Conservation (phyloP, 2,329 filamentous ascomycete genomes). For the Penicillium vulpinum region DNA sequence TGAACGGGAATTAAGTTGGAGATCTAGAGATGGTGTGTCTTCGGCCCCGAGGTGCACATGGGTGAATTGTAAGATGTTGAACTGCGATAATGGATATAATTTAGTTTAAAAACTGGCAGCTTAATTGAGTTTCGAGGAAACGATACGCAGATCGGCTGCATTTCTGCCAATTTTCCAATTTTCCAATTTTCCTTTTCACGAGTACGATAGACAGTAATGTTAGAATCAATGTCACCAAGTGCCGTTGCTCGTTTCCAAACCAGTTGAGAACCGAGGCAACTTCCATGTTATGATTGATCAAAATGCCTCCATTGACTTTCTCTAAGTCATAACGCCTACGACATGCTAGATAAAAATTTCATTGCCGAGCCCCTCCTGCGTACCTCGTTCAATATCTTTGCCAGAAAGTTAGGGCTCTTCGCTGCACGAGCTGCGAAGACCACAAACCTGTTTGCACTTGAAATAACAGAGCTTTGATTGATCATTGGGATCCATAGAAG, state of each 20-base stretch:
- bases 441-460: not conserved
- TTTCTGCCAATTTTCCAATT: not conserved
- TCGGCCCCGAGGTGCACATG: not conserved
- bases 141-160: not conserved
- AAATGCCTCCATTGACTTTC: not conserved
- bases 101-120: not conserved
- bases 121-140: not conserved
- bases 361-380: not conserved
- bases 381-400: not conserved
- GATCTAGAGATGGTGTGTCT: not conserved
- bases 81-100: not conserved
- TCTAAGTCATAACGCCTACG: not conserved
- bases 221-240: not conserved
- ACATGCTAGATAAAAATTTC: not conserved
- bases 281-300: not conserved
- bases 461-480: not conserved
- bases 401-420: not conserved
- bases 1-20: constrained; percentile 16
- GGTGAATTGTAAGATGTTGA: not conserved
- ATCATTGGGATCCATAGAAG: not conserved
- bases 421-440: not conserved
- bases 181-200: not conserved
- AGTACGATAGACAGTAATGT: not conserved
- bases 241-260: not conserved
- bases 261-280: not conserved